phyloP scores from a whole-genome alignment of 140 eudicot species.

The Erigeron philadelphicus region DNA sequence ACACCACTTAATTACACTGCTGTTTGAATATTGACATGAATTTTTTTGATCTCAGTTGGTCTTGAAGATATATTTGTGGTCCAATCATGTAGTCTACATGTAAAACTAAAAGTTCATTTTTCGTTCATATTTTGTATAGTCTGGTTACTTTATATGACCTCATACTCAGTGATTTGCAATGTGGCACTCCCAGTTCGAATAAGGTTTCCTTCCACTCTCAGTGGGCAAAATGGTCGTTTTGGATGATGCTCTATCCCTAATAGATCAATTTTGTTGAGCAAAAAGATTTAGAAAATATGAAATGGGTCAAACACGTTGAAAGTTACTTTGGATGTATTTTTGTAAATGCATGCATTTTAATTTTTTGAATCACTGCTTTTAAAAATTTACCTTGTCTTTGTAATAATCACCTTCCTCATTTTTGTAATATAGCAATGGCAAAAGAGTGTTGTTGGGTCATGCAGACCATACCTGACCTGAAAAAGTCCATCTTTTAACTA shows the following conservation, averaged over 20 bases:
- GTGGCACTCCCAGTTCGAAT: neutral
- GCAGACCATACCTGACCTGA: too few relatives aligned
- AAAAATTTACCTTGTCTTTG: too few relatives aligned
- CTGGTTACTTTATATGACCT: neutral
- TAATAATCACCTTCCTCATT: too few relatives aligned
- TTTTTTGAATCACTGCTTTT: too few relatives aligned
- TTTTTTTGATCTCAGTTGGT: neutral
- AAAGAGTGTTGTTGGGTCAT: too few relatives aligned
- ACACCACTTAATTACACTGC: neutral
- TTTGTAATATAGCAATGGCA: too few relatives aligned
- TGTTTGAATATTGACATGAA: neutral
- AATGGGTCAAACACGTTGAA: too few relatives aligned
- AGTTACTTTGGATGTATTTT: too few relatives aligned
- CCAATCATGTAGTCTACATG: neutral
- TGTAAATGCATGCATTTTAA: too few relatives aligned
- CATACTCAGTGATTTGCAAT: conserved; percentile 3
- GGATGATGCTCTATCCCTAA: neutral
- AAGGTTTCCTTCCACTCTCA: neutral
- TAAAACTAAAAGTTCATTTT: neutral
- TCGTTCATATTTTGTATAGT: neutral
- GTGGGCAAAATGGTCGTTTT: neutral
- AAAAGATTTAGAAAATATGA: too few relatives aligned
- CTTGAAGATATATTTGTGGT: neutral
- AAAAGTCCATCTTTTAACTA: neutral
- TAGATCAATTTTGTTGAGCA: neutral